These are phyloP conservation scores for Colletotrichum musae DNA, from an alignment of 2,329 filamentous ascomycete species.

Conservation along the genomic window DNA sequence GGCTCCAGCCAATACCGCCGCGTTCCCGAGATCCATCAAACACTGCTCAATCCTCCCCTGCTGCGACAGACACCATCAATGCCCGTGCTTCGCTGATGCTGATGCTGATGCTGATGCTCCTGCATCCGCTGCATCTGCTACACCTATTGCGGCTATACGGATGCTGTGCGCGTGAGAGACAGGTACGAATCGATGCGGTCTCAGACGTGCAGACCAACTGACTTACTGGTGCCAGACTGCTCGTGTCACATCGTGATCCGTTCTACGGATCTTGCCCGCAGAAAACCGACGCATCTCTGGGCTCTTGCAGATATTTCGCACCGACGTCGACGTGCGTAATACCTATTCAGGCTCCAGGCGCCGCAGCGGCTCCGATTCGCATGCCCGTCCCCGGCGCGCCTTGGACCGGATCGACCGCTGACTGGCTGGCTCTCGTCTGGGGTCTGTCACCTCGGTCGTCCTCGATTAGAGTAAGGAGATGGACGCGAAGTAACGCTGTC, in stretches of 20 bases:
- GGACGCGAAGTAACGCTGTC: conserved; percentile 36
- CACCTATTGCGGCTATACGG: background rate
- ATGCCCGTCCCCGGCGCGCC: conserved; percentile 26
- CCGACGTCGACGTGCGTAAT: background rate
- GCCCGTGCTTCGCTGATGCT: conserved; percentile 33
- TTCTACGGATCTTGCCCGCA: conserved; percentile 5
- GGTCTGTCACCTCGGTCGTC: conserved; percentile 34
- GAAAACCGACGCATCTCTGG: background rate
- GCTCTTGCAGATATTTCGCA: background rate
- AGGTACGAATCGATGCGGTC: background rate
- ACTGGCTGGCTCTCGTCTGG: conserved; percentile 14
- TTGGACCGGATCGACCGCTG: background rate
- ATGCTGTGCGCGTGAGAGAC: background rate
- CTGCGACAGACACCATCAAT: conserved; percentile 44
- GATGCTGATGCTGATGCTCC: conserved; percentile 6
- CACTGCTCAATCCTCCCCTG: conserved; percentile 46
- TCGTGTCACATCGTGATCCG: background rate
- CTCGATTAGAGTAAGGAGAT: conserved; percentile 39
- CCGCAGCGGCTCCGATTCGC: conserved; percentile 26
- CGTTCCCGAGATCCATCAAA: conserved; percentile 49
- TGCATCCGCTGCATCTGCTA: background rate
- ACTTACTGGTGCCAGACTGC: background rate
- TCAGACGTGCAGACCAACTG: background rate
- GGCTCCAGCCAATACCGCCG: conserved; percentile 46
- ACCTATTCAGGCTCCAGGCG: background rate